phyloP scores from a whole-genome alignment of 1,284 basidiomycete species.

The Apiotrichum gamsii region DNA sequence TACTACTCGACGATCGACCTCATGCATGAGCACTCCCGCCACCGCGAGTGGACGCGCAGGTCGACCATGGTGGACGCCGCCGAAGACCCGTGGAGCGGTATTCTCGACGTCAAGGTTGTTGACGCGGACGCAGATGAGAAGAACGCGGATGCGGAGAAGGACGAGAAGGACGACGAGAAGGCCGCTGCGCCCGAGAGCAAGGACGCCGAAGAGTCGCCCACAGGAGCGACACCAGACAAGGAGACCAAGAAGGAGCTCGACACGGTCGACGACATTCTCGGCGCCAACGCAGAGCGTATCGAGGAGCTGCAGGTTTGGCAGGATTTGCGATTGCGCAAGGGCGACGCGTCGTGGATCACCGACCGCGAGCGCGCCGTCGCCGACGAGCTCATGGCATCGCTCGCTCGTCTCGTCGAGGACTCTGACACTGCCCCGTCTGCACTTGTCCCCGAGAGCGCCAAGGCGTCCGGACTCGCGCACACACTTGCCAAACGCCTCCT shows the following conservation, averaged over 20 bases:
- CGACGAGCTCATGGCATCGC: conserved; percentile 29
- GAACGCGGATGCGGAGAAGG: conserved; percentile 1
- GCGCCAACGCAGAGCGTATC: conserved; percentile 29
- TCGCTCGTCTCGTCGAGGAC: conserved; percentile 21
- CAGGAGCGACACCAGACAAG: too few species aligned
- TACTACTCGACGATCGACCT: conserved; percentile 31
- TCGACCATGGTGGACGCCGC: conserved; percentile 3
- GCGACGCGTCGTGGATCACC: conserved; percentile 13
- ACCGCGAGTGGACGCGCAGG: conserved; percentile 16
- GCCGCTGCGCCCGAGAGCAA: too few species aligned
- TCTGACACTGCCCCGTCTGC: conserved; percentile 8
- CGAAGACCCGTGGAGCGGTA: conserved; percentile 9
- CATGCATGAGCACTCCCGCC: conserved; percentile 35
- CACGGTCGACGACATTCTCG: conserved; percentile 23
- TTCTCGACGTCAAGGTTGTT: background rate
- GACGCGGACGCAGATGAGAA: conserved; percentile 7
- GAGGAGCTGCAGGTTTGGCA: conserved; percentile 40
- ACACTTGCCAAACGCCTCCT: conserved; percentile 18
- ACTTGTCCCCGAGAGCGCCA: background rate
- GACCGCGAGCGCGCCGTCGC: conserved; percentile 34
- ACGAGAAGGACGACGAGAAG: background rate
- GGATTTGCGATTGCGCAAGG: conserved; percentile 24
- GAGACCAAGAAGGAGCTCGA: conserved; percentile 13
- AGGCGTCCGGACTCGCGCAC: conserved; percentile 29
- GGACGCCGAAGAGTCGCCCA: too few species aligned